Conservation (phyloP, 169 alveolate genomes). For the Plasmodium relictum region DNA sequence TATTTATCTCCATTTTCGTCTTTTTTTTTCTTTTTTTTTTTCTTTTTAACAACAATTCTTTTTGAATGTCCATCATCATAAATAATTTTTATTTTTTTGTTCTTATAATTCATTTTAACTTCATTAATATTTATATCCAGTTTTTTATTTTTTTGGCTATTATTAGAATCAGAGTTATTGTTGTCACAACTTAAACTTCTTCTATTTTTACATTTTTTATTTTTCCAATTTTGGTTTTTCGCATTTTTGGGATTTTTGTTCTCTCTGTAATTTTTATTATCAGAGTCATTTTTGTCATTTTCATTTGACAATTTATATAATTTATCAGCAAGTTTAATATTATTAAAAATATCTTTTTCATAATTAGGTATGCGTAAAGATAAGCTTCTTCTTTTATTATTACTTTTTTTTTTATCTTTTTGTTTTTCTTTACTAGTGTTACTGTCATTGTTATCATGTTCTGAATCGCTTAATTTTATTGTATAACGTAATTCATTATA, state of each 20-base stretch:
- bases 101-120: conserved; percentile 48
- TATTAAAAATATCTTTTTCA: conserved; percentile 54
- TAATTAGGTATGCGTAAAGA: conserved; percentile 36
- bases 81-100: conserved; percentile 70
- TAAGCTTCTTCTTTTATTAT: conserved; percentile 63
- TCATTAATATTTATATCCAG: conserved; percentile 64
- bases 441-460: conserved; percentile 9
- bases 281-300: conserved; percentile 19
- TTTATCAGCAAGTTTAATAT: conserved; percentile 56
- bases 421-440: conserved; percentile 22
- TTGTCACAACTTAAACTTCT: conserved; percentile 60
- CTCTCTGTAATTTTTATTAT: background rate
- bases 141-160: conserved; percentile 21
- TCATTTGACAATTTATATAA: conserved; percentile 30
- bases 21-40: background rate
- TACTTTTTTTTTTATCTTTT: conserved; percentile 31
- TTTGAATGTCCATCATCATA: conserved; percentile 57
- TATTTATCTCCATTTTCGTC: background rate
- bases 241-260: conserved; percentile 1
- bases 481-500: conserved; percentile 1
- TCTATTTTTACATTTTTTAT: conserved; percentile 23
- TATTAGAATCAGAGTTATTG: conserved; percentile 27
- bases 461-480: conserved; percentile 8
- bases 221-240: conserved; percentile 24
- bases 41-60: conserved; percentile 11